A percentile compares a stretch with the other conserved stretches of the same genome.
These are phyloP conservation scores for Jatropha podagrica DNA, from an alignment of 441 rosid genomes.

Conservation along the genomic window DNA sequence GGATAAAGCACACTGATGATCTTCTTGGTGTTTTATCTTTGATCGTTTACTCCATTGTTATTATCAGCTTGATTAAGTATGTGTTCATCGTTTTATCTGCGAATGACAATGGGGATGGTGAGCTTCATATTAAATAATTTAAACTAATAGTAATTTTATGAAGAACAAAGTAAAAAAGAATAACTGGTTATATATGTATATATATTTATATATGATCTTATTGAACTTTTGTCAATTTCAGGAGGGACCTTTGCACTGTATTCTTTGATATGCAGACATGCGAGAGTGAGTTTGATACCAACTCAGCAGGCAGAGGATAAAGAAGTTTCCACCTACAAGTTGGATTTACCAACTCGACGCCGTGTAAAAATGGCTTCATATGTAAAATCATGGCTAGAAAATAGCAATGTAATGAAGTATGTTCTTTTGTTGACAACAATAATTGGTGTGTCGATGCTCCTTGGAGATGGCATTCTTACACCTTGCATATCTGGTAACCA, in stretches of 20 bases:
- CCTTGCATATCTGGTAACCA: conserved; percentile 44
- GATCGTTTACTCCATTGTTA: conserved; percentile 30
- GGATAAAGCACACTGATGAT: conserved; percentile 27
- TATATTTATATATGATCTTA: no score
- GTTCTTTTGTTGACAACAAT: conserved; percentile 32
- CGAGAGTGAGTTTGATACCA: conserved; percentile 35
- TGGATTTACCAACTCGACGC: conserved; percentile 11
- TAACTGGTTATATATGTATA: no score
- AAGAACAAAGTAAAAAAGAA: no score
- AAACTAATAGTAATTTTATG: no score
- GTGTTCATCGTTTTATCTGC: conserved; percentile 10
- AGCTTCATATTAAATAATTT: not conserved
- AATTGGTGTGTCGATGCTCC: conserved; percentile 48
- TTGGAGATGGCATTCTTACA: conserved; percentile 54
- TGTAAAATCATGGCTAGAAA: conserved; percentile 27
- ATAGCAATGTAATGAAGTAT: conserved; percentile 24
- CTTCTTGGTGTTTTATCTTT: conserved; percentile 31
- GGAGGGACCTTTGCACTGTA: conserved; percentile 48
- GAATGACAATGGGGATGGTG: not conserved
- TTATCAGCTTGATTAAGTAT: conserved; percentile 25
- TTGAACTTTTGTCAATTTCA: conserved; percentile 1
- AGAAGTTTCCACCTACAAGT: conserved; percentile 28
- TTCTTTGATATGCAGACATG: conserved; percentile 26
- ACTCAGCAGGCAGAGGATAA: conserved; percentile 35
- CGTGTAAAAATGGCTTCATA: conserved; percentile 26